Percentiles rank a stretch among this genome's conserved stretches.
These are phyloP conservation scores for Trichophaea hybrida DNA, from an alignment of 2,329 filamentous ascomycete genomes.

Conservation along the genomic window DNA sequence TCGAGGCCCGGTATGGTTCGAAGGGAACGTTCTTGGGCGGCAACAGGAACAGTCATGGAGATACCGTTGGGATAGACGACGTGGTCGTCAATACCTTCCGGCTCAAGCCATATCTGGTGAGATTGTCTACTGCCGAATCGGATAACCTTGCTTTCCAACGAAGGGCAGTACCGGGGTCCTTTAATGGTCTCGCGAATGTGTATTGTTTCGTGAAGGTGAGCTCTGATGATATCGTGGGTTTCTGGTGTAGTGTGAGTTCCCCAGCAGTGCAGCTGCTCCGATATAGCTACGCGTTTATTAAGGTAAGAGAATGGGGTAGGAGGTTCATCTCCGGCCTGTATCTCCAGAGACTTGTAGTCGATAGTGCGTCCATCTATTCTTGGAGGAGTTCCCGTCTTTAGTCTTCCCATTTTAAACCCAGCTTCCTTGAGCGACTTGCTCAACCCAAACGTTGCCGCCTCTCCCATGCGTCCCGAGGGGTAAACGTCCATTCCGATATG, in stretches of 20 bases:
- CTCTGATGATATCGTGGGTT: constrained; percentile 69
- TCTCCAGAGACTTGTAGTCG: constrained; percentile 55
- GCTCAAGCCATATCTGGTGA: constrained; percentile 94
- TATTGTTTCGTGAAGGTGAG: constrained; percentile 87
- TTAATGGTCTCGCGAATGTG: constrained; percentile 93
- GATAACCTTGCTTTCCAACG: constrained; percentile 84
- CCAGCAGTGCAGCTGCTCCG: constrained; percentile 73
- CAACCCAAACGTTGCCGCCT: constrained; percentile 80
- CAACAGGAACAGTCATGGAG: constrained; percentile 87
- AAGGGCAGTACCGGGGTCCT: constrained; percentile 89
- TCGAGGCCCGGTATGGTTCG: constrained; percentile 79
- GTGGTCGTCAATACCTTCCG: constrained; percentile 80
- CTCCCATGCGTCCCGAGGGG: constrained; percentile 82
- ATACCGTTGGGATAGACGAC: constrained; percentile 93
- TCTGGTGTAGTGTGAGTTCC: constrained; percentile 72
- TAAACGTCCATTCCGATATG: constrained; percentile 78
- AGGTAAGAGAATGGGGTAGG: constrained; percentile 86
- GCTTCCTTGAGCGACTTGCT: constrained; percentile 81
- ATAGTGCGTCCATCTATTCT: constrained; percentile 71
- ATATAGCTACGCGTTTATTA: constrained; percentile 60
- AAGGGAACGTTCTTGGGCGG: constrained; percentile 73
- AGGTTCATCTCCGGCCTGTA: constrained; percentile 68
- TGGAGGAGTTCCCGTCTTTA: constrained; percentile 94
- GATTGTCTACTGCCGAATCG: constrained; percentile 65
- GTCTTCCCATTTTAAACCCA: constrained; percentile 72